phyloP scores from a whole-genome alignment of 345 rosid species.

The Moringa oleifera region DNA sequence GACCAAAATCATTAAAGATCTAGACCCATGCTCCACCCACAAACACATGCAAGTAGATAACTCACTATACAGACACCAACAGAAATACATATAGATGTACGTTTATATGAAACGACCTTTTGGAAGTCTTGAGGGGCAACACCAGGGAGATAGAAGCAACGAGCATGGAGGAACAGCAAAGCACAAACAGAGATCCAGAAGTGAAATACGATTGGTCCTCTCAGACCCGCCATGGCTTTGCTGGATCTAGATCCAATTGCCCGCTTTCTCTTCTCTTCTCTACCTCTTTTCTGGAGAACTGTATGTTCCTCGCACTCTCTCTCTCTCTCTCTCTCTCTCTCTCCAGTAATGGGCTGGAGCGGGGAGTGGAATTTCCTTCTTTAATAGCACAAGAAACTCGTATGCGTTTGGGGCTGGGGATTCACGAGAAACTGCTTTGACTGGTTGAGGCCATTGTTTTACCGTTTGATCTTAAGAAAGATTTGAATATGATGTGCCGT shows the following conservation, averaged over 20 bases:
- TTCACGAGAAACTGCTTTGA: neutral
- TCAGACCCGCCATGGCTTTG: conserved; percentile 33
- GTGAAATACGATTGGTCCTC: conserved; percentile 13
- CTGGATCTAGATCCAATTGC: conserved; percentile 3
- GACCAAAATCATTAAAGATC: neutral
- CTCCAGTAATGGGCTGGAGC: conserved; percentile 3
- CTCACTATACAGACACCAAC: neutral
- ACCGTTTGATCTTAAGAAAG: neutral
- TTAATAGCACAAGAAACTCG: conserved; percentile 11
- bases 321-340: conserved; percentile 2
- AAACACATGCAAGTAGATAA: neutral
- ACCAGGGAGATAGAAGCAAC: conserved; percentile 73
- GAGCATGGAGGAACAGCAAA: conserved; percentile 17
- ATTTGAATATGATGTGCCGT: neutral
- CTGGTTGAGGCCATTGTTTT: neutral
- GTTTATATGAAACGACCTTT: conserved; percentile 26
- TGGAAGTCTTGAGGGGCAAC: conserved; percentile 66
- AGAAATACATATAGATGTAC: neutral
- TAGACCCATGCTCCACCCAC: neutral
- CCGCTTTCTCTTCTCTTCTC: conserved; percentile 2
- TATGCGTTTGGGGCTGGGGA: neutral
- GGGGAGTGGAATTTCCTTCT: conserved; percentile 5
- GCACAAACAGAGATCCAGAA: conserved; percentile 26
- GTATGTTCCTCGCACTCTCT: conserved; percentile 6
- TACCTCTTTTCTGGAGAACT: too few relatives aligned